Percentiles rank a stretch among this genome's conserved stretches.
These are phyloP conservation scores for Ascochyta lentis DNA, from an alignment of 2,329 filamentous ascomycete genomes.

Conservation along the genomic window DNA sequence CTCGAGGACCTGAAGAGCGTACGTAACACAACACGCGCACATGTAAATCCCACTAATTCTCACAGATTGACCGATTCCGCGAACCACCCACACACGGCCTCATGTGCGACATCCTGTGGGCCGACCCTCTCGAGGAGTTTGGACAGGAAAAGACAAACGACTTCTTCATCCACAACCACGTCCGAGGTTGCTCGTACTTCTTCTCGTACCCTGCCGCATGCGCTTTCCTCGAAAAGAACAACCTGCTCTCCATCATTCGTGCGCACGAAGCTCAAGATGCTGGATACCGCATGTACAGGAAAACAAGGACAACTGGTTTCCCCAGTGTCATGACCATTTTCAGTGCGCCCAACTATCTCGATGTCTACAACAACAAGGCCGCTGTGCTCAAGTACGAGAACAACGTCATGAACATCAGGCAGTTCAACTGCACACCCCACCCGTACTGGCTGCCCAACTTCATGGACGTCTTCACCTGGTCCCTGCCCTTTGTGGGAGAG, in stretches of 20 bases:
- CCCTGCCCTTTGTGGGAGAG: slow-evolving; percentile 95
- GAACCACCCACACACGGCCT: slow-evolving; percentile 96
- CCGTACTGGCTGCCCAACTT: slow-evolving; percentile 99
- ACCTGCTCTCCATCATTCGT: slow-evolving; percentile 93
- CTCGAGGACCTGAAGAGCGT: slow-evolving; percentile 91
- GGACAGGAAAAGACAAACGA: slow-evolving; percentile 98
- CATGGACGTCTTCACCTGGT: slow-evolving; percentile 99
- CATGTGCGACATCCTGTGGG: slow-evolving; percentile 99
- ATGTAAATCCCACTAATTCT: slow-evolving; percentile 26
- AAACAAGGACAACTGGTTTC: slow-evolving; percentile 97
- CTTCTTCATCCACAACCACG: slow-evolving; percentile 97
- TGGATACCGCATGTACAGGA: slow-evolving; percentile 98
- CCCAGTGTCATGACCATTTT: slow-evolving; percentile 99
- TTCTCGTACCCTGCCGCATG: slow-evolving; percentile 98
- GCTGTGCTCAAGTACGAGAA: slow-evolving; percentile 99
- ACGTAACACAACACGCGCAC: slow-evolving; percentile 43
- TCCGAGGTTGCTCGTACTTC: slow-evolving; percentile 98
- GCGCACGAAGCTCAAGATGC: slow-evolving; percentile 99
- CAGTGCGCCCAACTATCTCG: slow-evolving; percentile 97
- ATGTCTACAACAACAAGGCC: slow-evolving; percentile 99
- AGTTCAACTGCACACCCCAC: slow-evolving; percentile 99
- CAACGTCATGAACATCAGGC: slow-evolving; percentile 99
- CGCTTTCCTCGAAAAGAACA: slow-evolving; percentile 98
- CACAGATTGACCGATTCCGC: slow-evolving; percentile 91
- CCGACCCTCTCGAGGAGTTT: slow-evolving; percentile 96